Percentiles rank a stretch among this genome's conserved stretches.
Evolutionary conservation across 2,329 filamentous ascomycete species (phyloP).

Genomic region (Diaporthe sp.): DNA sequence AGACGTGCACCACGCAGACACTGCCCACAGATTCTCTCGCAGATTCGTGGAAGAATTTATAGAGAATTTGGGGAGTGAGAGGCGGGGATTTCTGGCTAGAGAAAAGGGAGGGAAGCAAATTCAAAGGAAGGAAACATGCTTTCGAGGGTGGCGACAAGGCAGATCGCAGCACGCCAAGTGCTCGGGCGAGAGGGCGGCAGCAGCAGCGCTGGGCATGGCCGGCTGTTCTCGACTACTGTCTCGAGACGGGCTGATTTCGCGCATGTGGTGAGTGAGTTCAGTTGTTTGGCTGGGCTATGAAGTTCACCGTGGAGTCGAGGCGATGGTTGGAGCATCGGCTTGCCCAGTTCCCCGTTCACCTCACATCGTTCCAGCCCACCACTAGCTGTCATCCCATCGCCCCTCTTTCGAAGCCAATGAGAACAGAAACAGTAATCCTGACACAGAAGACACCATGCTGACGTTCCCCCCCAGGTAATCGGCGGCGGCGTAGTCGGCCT

Average conservation of each 20-base stretch:
- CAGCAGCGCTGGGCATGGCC: not conserved
- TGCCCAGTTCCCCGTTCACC: not conserved
- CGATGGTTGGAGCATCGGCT: not conserved
- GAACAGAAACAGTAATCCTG: not conserved
- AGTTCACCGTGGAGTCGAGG: not conserved
- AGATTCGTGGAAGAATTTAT: not conserved
- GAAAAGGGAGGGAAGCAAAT: not conserved
- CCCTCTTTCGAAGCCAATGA: not conserved
- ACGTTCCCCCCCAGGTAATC: conserved; percentile 59
- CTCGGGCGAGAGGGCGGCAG: not conserved
- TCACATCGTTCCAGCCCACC: not conserved
- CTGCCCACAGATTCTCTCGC: not conserved
- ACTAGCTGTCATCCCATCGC: not conserved
- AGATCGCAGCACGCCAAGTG: not conserved
- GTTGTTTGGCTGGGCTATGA: not conserved
- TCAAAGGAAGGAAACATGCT: conserved; percentile 23
- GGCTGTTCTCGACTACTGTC: conserved; percentile 54
- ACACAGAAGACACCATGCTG: not conserved
- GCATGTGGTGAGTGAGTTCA: conserved; percentile 55
- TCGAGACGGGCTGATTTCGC: conserved; percentile 57
- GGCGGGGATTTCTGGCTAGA: not conserved
- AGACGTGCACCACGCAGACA: not conserved
- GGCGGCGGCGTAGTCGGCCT: conserved; percentile 81
- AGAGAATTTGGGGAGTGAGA: not conserved
- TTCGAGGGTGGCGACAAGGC: conserved; percentile 23